Evolutionary conservation across 768 basidiomycete genomes (phyloP).

Genomic region (Trametes coccinea): DNA sequence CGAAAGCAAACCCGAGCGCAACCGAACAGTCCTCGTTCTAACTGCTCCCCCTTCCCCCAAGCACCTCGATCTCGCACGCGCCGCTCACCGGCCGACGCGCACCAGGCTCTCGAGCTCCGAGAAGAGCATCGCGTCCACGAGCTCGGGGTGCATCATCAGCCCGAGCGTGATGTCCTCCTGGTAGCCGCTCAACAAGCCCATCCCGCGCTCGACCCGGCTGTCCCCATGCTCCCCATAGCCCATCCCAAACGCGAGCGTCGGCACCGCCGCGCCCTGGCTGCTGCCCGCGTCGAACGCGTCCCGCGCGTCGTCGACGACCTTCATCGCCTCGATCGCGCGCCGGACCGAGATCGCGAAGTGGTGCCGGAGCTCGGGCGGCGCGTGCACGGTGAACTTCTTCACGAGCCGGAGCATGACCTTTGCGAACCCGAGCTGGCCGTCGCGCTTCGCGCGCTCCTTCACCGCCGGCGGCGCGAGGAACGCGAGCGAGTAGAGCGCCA

Average conservation of each 20-base stretch:
- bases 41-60: not conserved
- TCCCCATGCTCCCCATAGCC: conserved; percentile 78
- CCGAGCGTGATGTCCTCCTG: conserved; percentile 69
- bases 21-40: not conserved
- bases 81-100: conserved; percentile 52
- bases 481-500: conserved; percentile 84
- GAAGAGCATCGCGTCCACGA: conserved; percentile 71
- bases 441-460: conserved; percentile 67
- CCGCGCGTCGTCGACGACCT: conserved; percentile 72
- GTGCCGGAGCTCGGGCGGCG: conserved; percentile 50
- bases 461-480: conserved; percentile 79
- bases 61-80: too few species aligned
- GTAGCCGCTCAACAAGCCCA: conserved; percentile 71
- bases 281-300: conserved; percentile 64
- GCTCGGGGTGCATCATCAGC: conserved; percentile 67
- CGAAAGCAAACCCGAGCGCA: conserved; percentile 7
- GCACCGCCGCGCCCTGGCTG: conserved; percentile 52
- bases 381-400: conserved; percentile 57
- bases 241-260: conserved; percentile 81
- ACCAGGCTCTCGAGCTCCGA: conserved; percentile 78
- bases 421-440: conserved; percentile 67
- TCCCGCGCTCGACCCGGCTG: conserved; percentile 64
- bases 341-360: conserved; percentile 58
- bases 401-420: conserved; percentile 71
- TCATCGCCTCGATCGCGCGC: conserved; percentile 75